phyloP scores from a whole-genome alignment of 1,284 basidiomycete genomes.

The Malassezia arunalokei region DNA sequence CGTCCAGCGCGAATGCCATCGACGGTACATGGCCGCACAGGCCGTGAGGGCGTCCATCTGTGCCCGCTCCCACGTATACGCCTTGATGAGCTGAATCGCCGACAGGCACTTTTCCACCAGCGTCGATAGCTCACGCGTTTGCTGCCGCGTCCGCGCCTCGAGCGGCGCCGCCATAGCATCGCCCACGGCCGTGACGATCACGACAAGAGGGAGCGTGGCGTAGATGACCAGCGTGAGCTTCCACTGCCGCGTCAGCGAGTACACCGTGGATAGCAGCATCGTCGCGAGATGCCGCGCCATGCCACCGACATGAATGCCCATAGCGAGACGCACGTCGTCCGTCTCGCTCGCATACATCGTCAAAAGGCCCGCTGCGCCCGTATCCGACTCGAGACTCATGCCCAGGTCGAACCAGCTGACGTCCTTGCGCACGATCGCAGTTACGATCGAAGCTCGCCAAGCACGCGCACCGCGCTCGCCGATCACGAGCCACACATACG shows the following conservation, averaged over 20 bases:
- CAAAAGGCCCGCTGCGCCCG: constrained; percentile 81
- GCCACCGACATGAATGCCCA: constrained; percentile 64
- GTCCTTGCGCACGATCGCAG: constrained; percentile 58
- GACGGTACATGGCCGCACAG: constrained; percentile 52
- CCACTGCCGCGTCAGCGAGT: constrained; percentile 71
- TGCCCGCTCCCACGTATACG: constrained; percentile 68
- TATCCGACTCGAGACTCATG: constrained; percentile 4
- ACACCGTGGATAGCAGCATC: constrained; percentile 62
- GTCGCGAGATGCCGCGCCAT: constrained; percentile 71
- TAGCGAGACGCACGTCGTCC: constrained; percentile 77
- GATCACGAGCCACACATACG: constrained; percentile 71
- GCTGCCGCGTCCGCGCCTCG: constrained; percentile 48
- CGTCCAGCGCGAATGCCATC: constrained; percentile 51
- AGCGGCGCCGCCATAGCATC: constrained; percentile 55
- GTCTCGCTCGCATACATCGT: constrained; percentile 89
- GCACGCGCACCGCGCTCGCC: constrained; percentile 67
- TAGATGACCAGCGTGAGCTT: constrained; percentile 80
- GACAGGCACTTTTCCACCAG: constrained; percentile 65
- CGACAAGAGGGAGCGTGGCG: constrained; percentile 70
- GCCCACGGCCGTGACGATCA: constrained; percentile 60
- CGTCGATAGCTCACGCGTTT: constrained; percentile 66
- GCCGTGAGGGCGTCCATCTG: constrained; percentile 54
- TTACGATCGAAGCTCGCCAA: constrained; percentile 61
- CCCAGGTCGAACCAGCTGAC: constrained; percentile 51
- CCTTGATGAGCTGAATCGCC: constrained; percentile 83